phyloP scores from a whole-genome alignment of 1,284 basidiomycete genomes.

The Vanrija sp. region DNA sequence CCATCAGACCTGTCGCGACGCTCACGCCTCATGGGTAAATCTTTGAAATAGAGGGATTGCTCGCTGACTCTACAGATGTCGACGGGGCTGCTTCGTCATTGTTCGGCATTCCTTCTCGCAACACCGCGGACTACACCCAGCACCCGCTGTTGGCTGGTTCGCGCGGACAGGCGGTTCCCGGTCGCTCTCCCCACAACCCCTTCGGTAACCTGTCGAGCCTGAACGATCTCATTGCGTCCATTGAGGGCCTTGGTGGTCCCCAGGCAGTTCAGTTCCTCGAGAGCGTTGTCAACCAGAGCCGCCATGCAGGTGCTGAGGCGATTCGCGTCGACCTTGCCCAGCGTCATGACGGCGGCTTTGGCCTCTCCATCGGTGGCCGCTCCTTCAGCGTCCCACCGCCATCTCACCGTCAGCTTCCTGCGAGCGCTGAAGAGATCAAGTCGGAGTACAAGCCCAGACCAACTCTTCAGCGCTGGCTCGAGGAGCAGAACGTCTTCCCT shows the following conservation, averaged over 20 bases:
- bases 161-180: conserved; percentile 6
- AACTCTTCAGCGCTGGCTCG: conserved; percentile 85
- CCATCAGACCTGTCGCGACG: background rate
- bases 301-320: conserved; percentile 21
- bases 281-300: conserved; percentile 55
- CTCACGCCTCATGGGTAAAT: background rate
- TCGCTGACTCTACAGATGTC: background rate
- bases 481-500: conserved; percentile 79
- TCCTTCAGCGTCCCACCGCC: conserved; percentile 50
- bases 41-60: too few relatives aligned
- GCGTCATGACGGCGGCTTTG: conserved; percentile 27
- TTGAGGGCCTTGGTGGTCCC: conserved; percentile 77
- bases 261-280: conserved; percentile 80
- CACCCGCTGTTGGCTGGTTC: conserved; percentile 66
- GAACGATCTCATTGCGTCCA: conserved; percentile 67
- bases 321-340: conserved; percentile 37
- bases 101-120: conserved; percentile 18
- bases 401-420: conserved; percentile 5
- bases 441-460: conserved; percentile 60
- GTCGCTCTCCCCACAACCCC: conserved; percentile 53
- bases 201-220: conserved; percentile 51
- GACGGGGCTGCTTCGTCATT: conserved; percentile 19
- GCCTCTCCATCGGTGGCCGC: conserved; percentile 32
- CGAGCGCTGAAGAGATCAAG: conserved; percentile 15
- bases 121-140: conserved; percentile 58